Percentiles rank a stretch among this genome's conserved stretches.
Conservation (phyloP, 257 asterid species). For the Vinca minor region DNA sequence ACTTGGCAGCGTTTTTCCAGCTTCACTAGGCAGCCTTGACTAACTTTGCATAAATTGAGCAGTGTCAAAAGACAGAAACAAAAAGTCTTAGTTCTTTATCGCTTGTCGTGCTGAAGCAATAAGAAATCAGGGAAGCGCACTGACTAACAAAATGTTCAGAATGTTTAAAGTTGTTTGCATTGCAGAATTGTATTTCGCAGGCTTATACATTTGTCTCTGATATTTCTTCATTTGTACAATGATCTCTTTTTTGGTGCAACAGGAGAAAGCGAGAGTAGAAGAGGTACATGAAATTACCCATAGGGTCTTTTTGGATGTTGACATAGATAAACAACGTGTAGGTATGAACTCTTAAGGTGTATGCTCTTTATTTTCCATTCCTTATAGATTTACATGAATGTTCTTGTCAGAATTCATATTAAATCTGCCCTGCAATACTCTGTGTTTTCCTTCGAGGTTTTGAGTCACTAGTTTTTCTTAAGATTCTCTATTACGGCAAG, state of each 20-base stretch:
- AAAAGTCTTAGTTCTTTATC: no score
- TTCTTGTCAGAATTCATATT: neutral
- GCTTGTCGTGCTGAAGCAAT: neutral
- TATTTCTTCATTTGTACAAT: neutral
- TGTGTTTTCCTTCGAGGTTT: neutral
- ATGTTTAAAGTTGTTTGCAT: neutral
- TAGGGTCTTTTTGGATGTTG: constrained; percentile 90
- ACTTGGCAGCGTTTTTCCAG: no score
- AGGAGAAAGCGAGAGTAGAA: constrained; percentile 53
- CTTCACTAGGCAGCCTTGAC: no score
- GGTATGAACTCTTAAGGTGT: constrained; percentile 29
- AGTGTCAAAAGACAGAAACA: no score
- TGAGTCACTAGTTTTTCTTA: neutral
- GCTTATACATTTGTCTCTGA: neutral
- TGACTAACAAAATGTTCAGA: neutral
- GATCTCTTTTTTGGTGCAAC: constrained; percentile 11
- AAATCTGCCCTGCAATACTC: neutral
- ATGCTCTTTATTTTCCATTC: neutral
- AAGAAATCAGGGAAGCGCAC: neutral
- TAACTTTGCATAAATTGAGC: no score
- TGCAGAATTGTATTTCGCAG: no score
- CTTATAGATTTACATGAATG: neutral
- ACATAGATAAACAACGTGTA: constrained; percentile 79
- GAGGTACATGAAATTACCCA: constrained; percentile 70
- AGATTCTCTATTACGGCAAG: neutral